phyloP scores from a whole-genome alignment of 192 early-diverging fungal species.

The Umbelopsis vinacea region DNA sequence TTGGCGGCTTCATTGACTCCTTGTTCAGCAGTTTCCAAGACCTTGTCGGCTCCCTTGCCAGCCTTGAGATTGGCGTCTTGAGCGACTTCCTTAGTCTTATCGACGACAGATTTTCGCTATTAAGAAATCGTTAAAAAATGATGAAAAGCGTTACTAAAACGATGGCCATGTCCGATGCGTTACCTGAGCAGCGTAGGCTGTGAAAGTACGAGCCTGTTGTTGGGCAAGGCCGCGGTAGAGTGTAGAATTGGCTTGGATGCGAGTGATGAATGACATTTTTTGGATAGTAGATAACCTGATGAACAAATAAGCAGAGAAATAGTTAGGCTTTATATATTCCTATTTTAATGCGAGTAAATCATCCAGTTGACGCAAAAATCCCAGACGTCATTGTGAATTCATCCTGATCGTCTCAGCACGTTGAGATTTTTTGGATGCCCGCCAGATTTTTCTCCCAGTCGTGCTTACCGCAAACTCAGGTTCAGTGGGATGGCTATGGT shows the following conservation, averaged over 20 bases:
- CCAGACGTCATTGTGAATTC: slow-evolving; percentile 22
- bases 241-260: slow-evolving; percentile 7
- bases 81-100: slow-evolving; percentile 32
- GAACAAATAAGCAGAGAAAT: not conserved
- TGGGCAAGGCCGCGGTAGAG: not conserved
- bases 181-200: slow-evolving; percentile 1
- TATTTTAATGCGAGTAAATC: not conserved
- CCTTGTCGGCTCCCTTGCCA: slow-evolving; percentile 29
- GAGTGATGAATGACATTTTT: slow-evolving; percentile 14
- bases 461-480: not conserved
- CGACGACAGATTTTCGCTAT: slow-evolving; percentile 22
- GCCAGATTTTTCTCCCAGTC: not conserved
- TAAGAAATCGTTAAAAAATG: not conserved
- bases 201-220: slow-evolving; percentile 7
- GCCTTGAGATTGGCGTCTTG: slow-evolving; percentile 37
- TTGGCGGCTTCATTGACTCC: slow-evolving; percentile 2
- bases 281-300: not conserved
- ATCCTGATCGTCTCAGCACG: slow-evolving; percentile 3
- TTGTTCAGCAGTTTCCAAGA: slow-evolving; percentile 3
- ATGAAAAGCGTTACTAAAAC: not conserved
- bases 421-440: slow-evolving; percentile 3
- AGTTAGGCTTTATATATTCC: slow-evolving; percentile 1
- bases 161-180: not conserved
- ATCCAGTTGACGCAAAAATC: not conserved
- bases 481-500: slow-evolving; percentile 10